Conservation (phyloP, 306 rosid species). For the Glycine soja region DNA sequence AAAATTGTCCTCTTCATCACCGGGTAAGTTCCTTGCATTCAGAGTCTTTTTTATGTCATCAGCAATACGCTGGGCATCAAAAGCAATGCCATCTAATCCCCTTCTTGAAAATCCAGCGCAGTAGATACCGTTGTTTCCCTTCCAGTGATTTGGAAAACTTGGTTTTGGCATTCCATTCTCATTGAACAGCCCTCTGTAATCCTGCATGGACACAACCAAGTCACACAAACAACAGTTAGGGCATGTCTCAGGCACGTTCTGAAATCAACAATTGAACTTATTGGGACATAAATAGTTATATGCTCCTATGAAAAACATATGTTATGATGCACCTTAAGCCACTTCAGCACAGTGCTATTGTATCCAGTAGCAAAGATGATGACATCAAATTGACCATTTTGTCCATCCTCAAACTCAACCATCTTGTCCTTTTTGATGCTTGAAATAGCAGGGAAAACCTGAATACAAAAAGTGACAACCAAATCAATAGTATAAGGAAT, state of each 20-base stretch:
- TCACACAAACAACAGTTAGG: not conserved
- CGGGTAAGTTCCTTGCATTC: not conserved
- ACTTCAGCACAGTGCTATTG: conserved; percentile 58
- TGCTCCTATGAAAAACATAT: not conserved
- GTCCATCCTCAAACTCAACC: conserved; percentile 56
- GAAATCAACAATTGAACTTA: not conserved
- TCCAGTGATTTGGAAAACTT: conserved; percentile 65
- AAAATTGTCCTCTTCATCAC: not conserved
- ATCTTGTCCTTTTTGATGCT: conserved; percentile 37
- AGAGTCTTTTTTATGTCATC: conserved; percentile 42
- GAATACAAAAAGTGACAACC: not conserved
- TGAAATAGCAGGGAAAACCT: conserved; percentile 60
- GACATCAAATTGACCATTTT: conserved; percentile 47
- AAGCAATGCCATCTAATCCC: conserved; percentile 61
- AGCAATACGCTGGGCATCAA: conserved; percentile 59
- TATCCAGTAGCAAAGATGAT: conserved; percentile 81
- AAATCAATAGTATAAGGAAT: not conserved
- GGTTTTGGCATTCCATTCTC: conserved; percentile 68
- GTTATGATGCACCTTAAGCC: conserved; percentile 66
- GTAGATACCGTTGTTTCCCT: conserved; percentile 57
- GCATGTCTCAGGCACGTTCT: not conserved
- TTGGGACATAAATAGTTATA: not conserved
- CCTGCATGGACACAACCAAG: conserved; percentile 44
- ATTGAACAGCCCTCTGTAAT: conserved; percentile 54
- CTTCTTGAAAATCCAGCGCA: conserved; percentile 62